Evolutionary conservation across 176 grass and related monocot genomes (phyloP).

Genomic region (Elymus sibiricus): DNA sequence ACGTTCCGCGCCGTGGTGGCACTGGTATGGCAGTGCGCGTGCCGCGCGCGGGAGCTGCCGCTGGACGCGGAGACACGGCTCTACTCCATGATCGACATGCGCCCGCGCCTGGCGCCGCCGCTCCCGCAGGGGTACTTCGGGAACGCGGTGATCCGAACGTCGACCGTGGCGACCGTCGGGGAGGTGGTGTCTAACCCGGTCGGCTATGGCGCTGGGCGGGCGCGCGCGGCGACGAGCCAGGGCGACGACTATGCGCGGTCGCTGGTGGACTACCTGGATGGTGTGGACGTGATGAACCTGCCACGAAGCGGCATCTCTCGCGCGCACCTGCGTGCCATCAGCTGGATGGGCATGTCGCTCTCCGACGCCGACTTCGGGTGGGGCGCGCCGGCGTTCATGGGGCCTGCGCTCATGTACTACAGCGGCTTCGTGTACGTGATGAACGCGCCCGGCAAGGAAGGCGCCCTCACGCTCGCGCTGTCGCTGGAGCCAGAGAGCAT

Average conservation of each 20-base stretch:
- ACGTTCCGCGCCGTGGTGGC: conserved; percentile 66
- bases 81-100: conserved; percentile 70
- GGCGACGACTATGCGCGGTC: background rate
- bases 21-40: conserved; percentile 63
- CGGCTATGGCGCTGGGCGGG: background rate
- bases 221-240: conserved; percentile 38
- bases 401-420: background rate
- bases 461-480: conserved; percentile 41
- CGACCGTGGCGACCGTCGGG: conserved; percentile 12
- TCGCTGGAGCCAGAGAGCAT: conserved; percentile 70
- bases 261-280: background rate
- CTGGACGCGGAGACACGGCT: conserved; percentile 34
- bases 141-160: conserved; percentile 67
- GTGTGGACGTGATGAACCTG: background rate
- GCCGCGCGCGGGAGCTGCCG: conserved; percentile 36
- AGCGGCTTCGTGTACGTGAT: background rate
- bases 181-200: conserved; percentile 49
- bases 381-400: conserved; percentile 27
- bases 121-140: conserved; percentile 48
- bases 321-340: conserved; percentile 17
- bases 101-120: conserved; percentile 49
- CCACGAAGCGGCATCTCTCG: conserved; percentile 4
- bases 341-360: conserved; percentile 18
- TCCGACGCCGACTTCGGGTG: conserved; percentile 57
- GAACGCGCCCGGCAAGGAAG: conserved; percentile 26